Base-by-base conservation (phyloP, 164 flowering plant genomes). In the Umbellularia californica region DNA sequence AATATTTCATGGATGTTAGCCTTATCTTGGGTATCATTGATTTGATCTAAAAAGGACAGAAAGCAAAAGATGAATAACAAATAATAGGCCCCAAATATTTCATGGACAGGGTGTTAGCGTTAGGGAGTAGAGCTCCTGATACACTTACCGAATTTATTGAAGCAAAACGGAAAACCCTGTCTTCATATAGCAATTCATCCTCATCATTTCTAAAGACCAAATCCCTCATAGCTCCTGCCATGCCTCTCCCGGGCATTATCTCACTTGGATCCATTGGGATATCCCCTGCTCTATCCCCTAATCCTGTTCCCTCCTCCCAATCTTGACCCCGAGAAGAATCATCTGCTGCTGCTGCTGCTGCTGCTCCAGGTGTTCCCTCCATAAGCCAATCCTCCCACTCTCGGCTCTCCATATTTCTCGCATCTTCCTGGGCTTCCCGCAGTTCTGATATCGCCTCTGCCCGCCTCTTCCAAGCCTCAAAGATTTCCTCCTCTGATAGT, bases 351-450 rank as follows among this genome's bases (percentile, higher is more conserved):
- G 5, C 50, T 51, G 50, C 81, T 58, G 28, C 28, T 65, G 10
- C 51, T 51, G 50, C 81, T 58, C 60, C 74, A 66, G 68, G 50
- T 11, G 75, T 70, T 5, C 72, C 87, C 35, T 87, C 92, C 23
- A 83, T 81, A 77, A 92, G 82, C 98, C 99, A 93, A 71, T 93
- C 99, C 82, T 93, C 98, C 99, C 99, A 96, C 77, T 77, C 85
- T 69, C 95, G 81, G 71, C 79, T 84, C 87, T 90, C 95, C 65
- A 86, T 90, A 78, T 90, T 93, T 85, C 74, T 86, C 81, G 85
- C 77, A 76, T 87, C 92, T 64, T 93, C 90, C 71, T 90, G 97
- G 5, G 93, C 97, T 82, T 96, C 99, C 78, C 97, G 87, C 79
- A 96, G 73, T 83, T 93, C 99, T 9, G 86, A 58, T 52, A 96